Conservation (phyloP, 1,139 yeast genomes). For the Suhomyces kunorum region DNA sequence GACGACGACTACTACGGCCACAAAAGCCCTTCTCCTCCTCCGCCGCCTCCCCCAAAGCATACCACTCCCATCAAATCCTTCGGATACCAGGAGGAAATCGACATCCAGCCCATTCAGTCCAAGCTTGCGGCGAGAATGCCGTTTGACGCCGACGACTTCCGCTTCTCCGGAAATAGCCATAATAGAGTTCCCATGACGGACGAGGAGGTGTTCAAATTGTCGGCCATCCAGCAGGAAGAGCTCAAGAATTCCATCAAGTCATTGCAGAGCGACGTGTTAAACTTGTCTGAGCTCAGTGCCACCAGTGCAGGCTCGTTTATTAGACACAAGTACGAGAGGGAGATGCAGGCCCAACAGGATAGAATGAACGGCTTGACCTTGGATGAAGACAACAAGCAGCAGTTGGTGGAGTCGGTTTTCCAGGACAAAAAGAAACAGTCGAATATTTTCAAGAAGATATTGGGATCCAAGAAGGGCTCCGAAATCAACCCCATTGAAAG, state of each 20-base stretch:
- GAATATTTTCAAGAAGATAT: conserved; percentile 56
- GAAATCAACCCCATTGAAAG: conserved; percentile 37
- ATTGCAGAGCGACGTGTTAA: conserved; percentile 50
- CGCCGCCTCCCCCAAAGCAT: conserved; percentile 57
- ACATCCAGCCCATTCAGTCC: conserved; percentile 9
- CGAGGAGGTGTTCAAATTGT: conserved; percentile 34
- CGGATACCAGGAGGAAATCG: conserved; percentile 15
- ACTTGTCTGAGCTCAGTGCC: conserved; percentile 72
- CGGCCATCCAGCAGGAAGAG: conserved; percentile 41
- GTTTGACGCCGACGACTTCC: conserved; percentile 44
- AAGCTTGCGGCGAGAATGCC: conserved; percentile 23
- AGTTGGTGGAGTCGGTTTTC: conserved; percentile 44
- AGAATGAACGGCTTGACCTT: conserved; percentile 9
- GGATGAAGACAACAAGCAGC: conserved; percentile 27
- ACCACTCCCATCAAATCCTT: conserved; percentile 16
- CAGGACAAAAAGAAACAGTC: conserved; percentile 51
- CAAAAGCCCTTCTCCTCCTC: conserved; percentile 29
- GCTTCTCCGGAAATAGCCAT: conserved; percentile 29
- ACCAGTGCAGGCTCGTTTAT: conserved; percentile 86
- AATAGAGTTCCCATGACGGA: conserved; percentile 23
- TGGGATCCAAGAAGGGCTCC: conserved; percentile 33
- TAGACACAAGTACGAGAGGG: conserved; percentile 63
- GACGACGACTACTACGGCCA: conserved; percentile 21
- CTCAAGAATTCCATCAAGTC: conserved; percentile 46
- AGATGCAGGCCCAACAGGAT: conserved; percentile 17